Evolutionary conservation across 2,329 filamentous ascomycete genomes (phyloP).

Genomic region (Arthrinium puccinioides): DNA sequence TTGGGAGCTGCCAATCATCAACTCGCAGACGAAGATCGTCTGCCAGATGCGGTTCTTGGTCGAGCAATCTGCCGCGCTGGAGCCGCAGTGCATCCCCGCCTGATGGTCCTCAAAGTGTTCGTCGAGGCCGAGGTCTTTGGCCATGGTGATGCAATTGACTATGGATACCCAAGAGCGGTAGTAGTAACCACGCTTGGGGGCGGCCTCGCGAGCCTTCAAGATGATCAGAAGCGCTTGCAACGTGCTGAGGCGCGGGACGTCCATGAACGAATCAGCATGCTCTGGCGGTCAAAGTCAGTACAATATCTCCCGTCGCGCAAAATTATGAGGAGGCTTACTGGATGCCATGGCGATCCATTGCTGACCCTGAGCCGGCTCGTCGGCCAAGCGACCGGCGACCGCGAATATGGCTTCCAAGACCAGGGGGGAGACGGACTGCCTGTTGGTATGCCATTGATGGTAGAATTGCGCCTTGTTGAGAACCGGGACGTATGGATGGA

Average conservation of each 20-base stretch:
- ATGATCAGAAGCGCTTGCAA: conserved; percentile 84
- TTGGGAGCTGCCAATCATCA: conserved; percentile 91
- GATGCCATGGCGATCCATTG: conserved; percentile 90
- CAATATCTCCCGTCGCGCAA: background rate
- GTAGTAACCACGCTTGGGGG: conserved; percentile 89
- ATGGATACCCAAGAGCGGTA: conserved; percentile 97
- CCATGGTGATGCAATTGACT: conserved; percentile 88
- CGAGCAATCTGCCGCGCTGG: conserved; percentile 66
- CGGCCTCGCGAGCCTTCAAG: conserved; percentile 85
- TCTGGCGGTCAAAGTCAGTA: conserved; percentile 40
- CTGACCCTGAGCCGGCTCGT: conserved; percentile 76
- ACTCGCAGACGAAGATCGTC: conserved; percentile 74
- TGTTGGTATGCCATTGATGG: conserved; percentile 79
- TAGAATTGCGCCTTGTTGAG: conserved; percentile 78
- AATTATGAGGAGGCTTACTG: conserved; percentile 44
- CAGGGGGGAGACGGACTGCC: conserved; percentile 79
- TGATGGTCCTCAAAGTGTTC: conserved; percentile 79
- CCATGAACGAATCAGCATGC: conserved; percentile 90
- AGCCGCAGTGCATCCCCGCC: conserved; percentile 62
- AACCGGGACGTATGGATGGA: conserved; percentile 90
- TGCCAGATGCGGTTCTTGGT: conserved; percentile 89
- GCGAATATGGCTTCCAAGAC: conserved; percentile 88
- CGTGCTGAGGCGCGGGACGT: conserved; percentile 82
- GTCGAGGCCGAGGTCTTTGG: conserved; percentile 81
- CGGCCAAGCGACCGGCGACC: conserved; percentile 75